These are phyloP conservation scores for Xylaria sp. DNA, from an alignment of 2,329 filamentous ascomycete genomes.

Conservation along the genomic window DNA sequence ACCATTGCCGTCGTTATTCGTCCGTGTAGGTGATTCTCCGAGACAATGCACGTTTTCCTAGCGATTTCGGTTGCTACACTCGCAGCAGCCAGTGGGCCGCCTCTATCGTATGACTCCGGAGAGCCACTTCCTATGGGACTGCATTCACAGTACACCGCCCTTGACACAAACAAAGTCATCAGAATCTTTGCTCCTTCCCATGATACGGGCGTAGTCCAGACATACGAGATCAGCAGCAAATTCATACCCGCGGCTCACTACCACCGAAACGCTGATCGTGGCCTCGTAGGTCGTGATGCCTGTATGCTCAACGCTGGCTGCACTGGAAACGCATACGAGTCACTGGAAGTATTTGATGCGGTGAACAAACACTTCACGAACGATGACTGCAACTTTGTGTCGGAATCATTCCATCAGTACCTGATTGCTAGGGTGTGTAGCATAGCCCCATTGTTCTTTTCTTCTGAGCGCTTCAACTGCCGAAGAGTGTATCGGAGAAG, in stretches of 20 bases:
- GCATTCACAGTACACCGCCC: background rate
- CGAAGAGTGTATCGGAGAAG: background rate
- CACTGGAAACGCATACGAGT: background rate
- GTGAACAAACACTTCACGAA: background rate
- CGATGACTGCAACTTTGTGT: background rate
- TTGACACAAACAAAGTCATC: background rate
- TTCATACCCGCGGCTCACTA: background rate
- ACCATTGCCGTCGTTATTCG: background rate
- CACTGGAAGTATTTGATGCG: background rate
- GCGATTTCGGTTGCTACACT: background rate
- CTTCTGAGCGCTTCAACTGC: background rate
- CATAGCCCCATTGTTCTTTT: background rate
- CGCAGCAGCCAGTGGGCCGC: background rate
- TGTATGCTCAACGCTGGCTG: background rate
- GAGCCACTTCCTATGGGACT: background rate
- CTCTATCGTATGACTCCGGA: background rate
- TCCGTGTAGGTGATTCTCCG: too few relatives aligned
- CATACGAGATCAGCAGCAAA: background rate
- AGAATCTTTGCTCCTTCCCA: background rate
- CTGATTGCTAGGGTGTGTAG: background rate
- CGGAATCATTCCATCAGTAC: background rate
- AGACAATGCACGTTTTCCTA: background rate
- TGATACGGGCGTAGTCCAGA: background rate
- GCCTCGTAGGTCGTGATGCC: background rate
- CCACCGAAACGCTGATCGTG: background rate